These are phyloP conservation scores for Pelargonium nanum DNA, from an alignment of 345 rosid genomes.

Conservation along the genomic window DNA sequence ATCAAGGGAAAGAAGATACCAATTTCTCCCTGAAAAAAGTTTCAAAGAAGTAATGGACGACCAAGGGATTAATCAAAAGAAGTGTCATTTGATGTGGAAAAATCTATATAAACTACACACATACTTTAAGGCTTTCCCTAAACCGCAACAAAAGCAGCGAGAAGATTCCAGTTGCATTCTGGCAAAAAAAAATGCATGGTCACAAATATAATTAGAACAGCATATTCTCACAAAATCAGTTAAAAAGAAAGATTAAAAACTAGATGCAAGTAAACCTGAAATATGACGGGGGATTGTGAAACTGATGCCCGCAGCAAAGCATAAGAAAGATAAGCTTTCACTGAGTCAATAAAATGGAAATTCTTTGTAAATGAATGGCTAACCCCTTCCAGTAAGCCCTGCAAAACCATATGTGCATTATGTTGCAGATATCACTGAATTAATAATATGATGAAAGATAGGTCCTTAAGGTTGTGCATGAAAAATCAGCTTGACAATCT, in stretches of 20 bases:
- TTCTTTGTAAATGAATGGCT: conserved; percentile 85
- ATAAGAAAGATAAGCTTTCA: conserved; percentile 94
- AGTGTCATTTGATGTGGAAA: neutral
- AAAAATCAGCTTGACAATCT: neutral
- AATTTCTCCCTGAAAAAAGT: conserved; percentile 70
- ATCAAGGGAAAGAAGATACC: conserved; percentile 94
- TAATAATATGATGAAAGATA: neutral
- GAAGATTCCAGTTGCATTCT: conserved; percentile 97
- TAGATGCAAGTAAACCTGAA: conserved; percentile 54
- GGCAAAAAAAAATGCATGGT: conserved; percentile 30
- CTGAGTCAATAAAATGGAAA: conserved; percentile 94
- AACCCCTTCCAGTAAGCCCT: conserved; percentile 94
- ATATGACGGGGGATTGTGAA: conserved; percentile 75
- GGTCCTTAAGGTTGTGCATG: neutral
- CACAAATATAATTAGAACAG: conserved; percentile 18
- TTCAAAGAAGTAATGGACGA: conserved; percentile 8
- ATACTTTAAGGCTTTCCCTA: conserved; percentile 94
- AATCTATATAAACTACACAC: conserved; percentile 21
- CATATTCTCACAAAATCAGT: conserved; percentile 7
- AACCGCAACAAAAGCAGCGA: conserved; percentile 79
- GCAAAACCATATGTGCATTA: conserved; percentile 21
- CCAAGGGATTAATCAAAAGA: neutral
- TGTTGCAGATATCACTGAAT: neutral
- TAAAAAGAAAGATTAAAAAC: conserved; percentile 10
- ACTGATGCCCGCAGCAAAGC: conserved; percentile 94